These are phyloP conservation scores for Ilyonectria destructans DNA, from an alignment of 2,329 filamentous ascomycete species.

Conservation along the genomic window DNA sequence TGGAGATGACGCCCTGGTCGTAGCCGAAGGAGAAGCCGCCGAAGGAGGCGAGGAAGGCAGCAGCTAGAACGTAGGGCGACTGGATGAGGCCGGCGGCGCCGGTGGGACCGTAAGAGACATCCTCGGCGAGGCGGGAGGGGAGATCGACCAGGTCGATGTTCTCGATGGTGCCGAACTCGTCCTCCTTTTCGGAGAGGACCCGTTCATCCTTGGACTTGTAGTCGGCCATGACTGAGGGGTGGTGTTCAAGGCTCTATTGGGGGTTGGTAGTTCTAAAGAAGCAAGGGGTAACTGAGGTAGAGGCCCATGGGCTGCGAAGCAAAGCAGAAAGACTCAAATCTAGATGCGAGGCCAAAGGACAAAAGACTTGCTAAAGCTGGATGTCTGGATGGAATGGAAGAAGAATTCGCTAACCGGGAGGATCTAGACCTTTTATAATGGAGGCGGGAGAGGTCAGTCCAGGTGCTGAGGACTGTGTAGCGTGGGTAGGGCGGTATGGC, in stretches of 20 bases:
- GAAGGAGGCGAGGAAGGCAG: constrained; percentile 58
- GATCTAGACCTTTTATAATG: constrained; percentile 26
- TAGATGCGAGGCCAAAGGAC: constrained; percentile 4
- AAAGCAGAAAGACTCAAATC: constrained; percentile 11
- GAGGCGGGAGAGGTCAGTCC: constrained; percentile 5
- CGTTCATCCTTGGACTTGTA: constrained; percentile 30
- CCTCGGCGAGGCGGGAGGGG: constrained; percentile 10
- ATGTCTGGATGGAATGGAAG: constrained; percentile 16
- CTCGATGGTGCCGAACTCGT: constrained; percentile 34
- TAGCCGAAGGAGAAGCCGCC: constrained; percentile 50
- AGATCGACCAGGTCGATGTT: constrained; percentile 26
- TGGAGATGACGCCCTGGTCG: constrained; percentile 55
- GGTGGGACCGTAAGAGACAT: constrained; percentile 25
- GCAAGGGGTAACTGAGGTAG: constrained; percentile 1
- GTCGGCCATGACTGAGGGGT: constrained; percentile 17
- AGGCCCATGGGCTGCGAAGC: constrained; percentile 9
- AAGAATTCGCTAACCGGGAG: constrained; percentile 6
- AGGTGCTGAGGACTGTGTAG: neutral
- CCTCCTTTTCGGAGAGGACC: constrained; percentile 25
- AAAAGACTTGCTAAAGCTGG: neutral
- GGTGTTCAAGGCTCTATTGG: neutral
- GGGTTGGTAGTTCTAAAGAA: neutral
- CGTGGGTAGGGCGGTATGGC: neutral
- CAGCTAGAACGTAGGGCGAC: constrained; percentile 57
- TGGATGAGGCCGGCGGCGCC: constrained; percentile 20